Evolutionary conservation across 2,329 filamentous ascomycete genomes (phyloP), one percentile per base, ranked within the genome.

Genomic region (Zalaria obscura): DNA sequence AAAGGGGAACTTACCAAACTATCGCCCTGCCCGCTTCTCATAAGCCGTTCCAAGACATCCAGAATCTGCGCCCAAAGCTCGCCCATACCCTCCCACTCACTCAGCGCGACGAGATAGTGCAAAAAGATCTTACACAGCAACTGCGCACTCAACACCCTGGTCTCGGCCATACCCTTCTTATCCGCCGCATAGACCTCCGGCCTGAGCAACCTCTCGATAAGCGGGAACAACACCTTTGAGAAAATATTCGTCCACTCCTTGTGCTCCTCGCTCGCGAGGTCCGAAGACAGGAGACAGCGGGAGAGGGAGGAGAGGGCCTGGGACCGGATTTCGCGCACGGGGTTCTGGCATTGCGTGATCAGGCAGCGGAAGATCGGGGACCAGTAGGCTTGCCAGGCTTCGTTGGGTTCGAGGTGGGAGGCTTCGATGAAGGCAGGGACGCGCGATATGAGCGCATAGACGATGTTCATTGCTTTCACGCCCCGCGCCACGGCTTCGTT

Each of bases 321-420:
- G 53, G 93, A 83, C 3, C 91, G 79, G 45, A 98, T 85, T 52
- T 95, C 88, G 41, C 89, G 82, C 55, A 87, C 95, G 1, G 88
- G 87, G 57, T 96, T 98, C 41, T 85, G 84, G 62, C 88, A 95
- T 63, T 98, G 91, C 4, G 77, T 78, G 3, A 83, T 91, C 11
- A 98, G 67, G 4, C 86, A 83, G 51, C 86, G 78, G 62, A 98
- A 91, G 26, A 98, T 87, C 2, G 89, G 91, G 9, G 88, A 80
- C 91, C 91, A 98, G 60, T 98, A 98, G 5, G 91, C 86, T 39
- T 86, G 87, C 91, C 91, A 98, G 9, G 91, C 91, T 83, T 51
- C 45, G 34, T 50, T 48, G 42, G 52, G 51, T 46, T 95, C 91
- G 2, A 96, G 76, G 53, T 95, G 89, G 25, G 88, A 95, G 56